Conservation (phyloP, 148 eudicot species). For the Heliamphora exappendiculata region DNA sequence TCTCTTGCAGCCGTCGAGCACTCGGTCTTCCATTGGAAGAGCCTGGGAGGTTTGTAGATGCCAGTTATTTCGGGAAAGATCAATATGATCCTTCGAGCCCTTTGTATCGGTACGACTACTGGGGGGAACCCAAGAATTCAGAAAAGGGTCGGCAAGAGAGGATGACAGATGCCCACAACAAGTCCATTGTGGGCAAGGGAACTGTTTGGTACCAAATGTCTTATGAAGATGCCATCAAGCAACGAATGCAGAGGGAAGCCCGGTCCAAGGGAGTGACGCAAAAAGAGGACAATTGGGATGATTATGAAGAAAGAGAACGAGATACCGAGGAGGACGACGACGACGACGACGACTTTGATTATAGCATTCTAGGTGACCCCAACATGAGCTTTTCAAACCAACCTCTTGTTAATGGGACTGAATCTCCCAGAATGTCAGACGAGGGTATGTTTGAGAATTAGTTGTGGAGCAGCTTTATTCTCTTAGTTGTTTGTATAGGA, state of each 20-base stretch:
- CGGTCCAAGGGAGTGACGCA: conserved; percentile 20
- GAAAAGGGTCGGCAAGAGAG: conserved; percentile 77
- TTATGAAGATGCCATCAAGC: conserved; percentile 72
- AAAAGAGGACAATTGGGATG: conserved; percentile 18
- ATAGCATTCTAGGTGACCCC: conserved; percentile 57
- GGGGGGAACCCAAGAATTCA: conserved; percentile 98
- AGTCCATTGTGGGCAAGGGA: conserved; percentile 74
- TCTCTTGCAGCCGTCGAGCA: conserved; percentile 61
- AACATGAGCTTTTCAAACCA: conserved; percentile 23
- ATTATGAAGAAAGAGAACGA: conserved; percentile 3
- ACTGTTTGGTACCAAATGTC: conserved; percentile 82
- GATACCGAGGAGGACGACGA: conserved; percentile 35
- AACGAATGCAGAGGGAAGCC: conserved; percentile 46
- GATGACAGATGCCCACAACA: conserved; percentile 71
- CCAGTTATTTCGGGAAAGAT: conserved; percentile 58
- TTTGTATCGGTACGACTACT: conserved; percentile 79
- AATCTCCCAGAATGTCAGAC: conserved; percentile 55
- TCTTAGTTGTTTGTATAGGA: not conserved
- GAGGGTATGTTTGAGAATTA: conserved; percentile 77
- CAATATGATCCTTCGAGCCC: conserved; percentile 74
- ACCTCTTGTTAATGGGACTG: conserved; percentile 72
- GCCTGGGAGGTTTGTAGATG: conserved; percentile 84
- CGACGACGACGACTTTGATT: conserved; percentile 57
- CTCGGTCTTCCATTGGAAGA: conserved; percentile 86
- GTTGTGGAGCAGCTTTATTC: not conserved